Conservation (phyloP, 345 rosid species). For the Raphanus raphanistrum region DNA sequence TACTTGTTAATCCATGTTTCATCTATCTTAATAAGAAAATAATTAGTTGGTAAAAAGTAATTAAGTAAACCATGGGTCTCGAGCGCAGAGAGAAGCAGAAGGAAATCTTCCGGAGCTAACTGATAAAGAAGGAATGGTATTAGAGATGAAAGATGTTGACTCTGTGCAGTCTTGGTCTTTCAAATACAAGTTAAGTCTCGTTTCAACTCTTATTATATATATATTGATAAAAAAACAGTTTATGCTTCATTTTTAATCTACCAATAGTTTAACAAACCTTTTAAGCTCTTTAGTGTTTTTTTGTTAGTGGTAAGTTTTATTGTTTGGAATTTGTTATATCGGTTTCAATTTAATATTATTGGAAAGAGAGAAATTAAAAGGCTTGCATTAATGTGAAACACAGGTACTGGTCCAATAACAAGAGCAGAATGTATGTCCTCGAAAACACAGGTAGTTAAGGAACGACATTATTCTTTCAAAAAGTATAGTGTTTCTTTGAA, state of each 20-base stretch:
- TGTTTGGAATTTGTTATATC: background rate
- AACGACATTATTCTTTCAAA: background rate
- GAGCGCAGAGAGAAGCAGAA: slow-evolving; percentile 65
- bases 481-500: background rate
- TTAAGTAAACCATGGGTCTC: background rate
- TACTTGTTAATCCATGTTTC: background rate
- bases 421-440: slow-evolving; percentile 90
- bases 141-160: slow-evolving; percentile 49
- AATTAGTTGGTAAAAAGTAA: background rate
- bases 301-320: background rate
- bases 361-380: background rate
- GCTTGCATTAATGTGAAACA: slow-evolving; percentile 8
- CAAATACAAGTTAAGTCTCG: slow-evolving; percentile 61
- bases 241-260: background rate
- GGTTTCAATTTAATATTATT: background rate
- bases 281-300: background rate
- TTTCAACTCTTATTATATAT: background rate
- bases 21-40: background rate
- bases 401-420: slow-evolving; percentile 83
- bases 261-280: background rate
- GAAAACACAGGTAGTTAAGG: slow-evolving; percentile 66
- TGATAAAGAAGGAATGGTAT: slow-evolving; percentile 62
- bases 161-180: slow-evolving; percentile 54
- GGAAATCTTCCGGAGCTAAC: slow-evolving; percentile 65
- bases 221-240: background rate